Evolutionary conservation across 495 filamentous ascomycete species (phyloP).

Genomic region (Saxophila tyrrhenica): DNA sequence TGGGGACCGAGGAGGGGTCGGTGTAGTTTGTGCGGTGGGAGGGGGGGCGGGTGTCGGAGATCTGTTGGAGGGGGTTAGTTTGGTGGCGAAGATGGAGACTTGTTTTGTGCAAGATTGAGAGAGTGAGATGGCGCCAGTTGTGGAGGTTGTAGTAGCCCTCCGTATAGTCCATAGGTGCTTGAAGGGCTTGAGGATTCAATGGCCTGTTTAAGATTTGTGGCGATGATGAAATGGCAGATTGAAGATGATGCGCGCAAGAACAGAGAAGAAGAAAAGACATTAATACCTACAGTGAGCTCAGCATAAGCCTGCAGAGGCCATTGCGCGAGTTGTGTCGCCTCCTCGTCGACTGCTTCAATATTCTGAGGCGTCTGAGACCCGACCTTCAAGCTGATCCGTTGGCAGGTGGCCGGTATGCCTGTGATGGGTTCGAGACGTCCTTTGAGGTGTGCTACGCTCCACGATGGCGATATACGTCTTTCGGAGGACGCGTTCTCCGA

Average conservation of each 20-base stretch:
- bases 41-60: constrained; percentile 66
- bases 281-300: constrained; percentile 58
- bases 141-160: neutral
- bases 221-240: neutral
- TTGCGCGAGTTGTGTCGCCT: constrained; percentile 44
- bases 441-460: constrained; percentile 80
- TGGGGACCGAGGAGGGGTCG: constrained; percentile 67
- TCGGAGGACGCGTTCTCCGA: constrained; percentile 68
- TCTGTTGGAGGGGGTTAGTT: constrained; percentile 37
- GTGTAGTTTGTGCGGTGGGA: constrained; percentile 61
- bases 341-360: constrained; percentile 57
- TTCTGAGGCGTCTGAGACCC: constrained; percentile 41
- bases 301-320: constrained; percentile 61
- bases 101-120: neutral
- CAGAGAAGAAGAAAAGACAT: neutral
- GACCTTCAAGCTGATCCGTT: constrained; percentile 57
- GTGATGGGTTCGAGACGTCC: constrained; percentile 87
- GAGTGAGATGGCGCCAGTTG: neutral
- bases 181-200: neutral
- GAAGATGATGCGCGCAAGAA: neutral
- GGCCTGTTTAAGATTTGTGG: neutral
- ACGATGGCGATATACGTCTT: constrained; percentile 81
- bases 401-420: constrained; percentile 70
- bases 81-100: neutral
- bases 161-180: neutral